Percentiles rank a stretch among this genome's conserved stretches.
phyloP scores from a whole-genome alignment of 2,329 filamentous ascomycete genomes.

The Colletotrichum agaves region DNA sequence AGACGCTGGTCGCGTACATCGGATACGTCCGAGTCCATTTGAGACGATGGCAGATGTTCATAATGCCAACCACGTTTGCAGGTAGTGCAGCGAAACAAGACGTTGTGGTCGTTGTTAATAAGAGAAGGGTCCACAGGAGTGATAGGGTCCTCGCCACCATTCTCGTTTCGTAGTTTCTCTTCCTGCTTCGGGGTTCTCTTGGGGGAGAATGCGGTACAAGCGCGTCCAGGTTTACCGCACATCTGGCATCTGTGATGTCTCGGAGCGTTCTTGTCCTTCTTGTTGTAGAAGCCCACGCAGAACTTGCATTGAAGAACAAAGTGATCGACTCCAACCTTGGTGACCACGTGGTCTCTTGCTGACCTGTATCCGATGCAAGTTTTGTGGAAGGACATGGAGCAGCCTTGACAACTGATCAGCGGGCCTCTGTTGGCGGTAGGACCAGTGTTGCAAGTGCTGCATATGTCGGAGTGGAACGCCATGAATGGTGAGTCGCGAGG shows the following conservation, averaged over 20 bases:
- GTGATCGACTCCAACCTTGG: conserved; percentile 79
- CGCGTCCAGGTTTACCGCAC: conserved; percentile 72
- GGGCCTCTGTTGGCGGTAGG: conserved; percentile 70
- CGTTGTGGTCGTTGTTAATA: conserved; percentile 78
- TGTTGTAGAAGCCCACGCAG: conserved; percentile 76
- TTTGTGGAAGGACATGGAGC: conserved; percentile 85
- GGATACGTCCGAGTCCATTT: conserved; percentile 27
- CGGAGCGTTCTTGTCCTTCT: conserved; percentile 77
- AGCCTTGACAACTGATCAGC: conserved; percentile 91
- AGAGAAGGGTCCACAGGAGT: conserved; percentile 69
- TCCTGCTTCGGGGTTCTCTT: conserved; percentile 82
- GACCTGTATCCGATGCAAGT: conserved; percentile 80
- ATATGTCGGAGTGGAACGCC: conserved; percentile 74
- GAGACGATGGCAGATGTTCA: conserved; percentile 71
- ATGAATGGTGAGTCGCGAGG: conserved; percentile 74
- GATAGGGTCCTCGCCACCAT: conserved; percentile 81
- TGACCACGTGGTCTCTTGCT: conserved; percentile 85
- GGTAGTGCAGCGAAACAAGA: conserved; percentile 83
- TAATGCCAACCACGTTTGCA: conserved; percentile 87
- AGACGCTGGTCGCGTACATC: conserved; percentile 70
- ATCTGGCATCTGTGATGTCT: conserved; percentile 76
- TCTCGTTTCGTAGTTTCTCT: conserved; percentile 82
- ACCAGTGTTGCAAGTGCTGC: conserved; percentile 74
- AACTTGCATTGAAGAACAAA: conserved; percentile 92
- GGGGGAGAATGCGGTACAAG: conserved; percentile 80